These are phyloP conservation scores for Holtermanniella nyarrowii DNA, from an alignment of 768 basidiomycete species.

Conservation along the genomic window DNA sequence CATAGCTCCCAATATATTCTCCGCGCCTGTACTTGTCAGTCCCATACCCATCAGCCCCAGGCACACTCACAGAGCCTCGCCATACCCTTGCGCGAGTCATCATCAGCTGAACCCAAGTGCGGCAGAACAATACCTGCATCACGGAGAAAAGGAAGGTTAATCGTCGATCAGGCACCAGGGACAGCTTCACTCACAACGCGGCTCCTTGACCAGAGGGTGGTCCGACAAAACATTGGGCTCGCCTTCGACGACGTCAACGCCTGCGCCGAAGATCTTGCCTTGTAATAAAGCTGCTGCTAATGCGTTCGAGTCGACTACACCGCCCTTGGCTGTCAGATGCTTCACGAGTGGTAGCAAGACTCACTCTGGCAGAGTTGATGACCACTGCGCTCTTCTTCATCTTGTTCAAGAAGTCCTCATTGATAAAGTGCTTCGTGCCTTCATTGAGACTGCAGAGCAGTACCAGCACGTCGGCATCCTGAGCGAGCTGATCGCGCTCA, in stretches of 20 bases:
- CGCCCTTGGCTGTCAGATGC: constrained; percentile 46
- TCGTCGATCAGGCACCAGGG: constrained; percentile 1
- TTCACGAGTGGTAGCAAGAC: too few relatives aligned
- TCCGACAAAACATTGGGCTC: constrained; percentile 65
- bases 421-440: constrained; percentile 61
- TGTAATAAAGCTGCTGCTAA: constrained; percentile 67
- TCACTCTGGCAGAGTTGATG: constrained; percentile 68
- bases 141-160: neutral
- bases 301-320: constrained; percentile 81
- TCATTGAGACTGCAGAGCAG: constrained; percentile 50
- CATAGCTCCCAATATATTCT: constrained; percentile 1
- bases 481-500: constrained; percentile 57
- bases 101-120: constrained; percentile 82
- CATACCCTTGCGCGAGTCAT: constrained; percentile 75
- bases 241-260: constrained; percentile 85
- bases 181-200: constrained; percentile 47
- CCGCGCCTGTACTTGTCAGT: neutral
- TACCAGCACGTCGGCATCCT: constrained; percentile 72
- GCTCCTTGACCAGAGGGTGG: constrained; percentile 71
- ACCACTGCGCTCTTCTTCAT: constrained; percentile 81
- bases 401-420: constrained; percentile 57
- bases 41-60: neutral
- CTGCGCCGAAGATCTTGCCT: constrained; percentile 81
- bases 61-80: constrained; percentile 49
- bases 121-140: constrained; percentile 65